Conservation (phyloP, 768 basidiomycete genomes). For the Termitomyces bulborhizus region DNA sequence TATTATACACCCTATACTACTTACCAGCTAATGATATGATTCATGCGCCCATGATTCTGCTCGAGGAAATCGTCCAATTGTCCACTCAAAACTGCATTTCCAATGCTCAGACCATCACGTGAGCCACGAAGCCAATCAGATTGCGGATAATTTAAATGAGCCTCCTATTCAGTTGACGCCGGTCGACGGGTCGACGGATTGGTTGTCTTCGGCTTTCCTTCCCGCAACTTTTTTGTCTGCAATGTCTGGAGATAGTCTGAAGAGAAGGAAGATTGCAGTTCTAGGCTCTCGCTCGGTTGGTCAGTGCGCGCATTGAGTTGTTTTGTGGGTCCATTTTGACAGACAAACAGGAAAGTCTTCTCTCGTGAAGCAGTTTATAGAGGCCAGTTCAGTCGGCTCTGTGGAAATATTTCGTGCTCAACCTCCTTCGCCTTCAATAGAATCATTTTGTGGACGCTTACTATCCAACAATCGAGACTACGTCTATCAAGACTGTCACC, state of each 20-base stretch:
- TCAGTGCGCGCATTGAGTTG: conserved; percentile 29
- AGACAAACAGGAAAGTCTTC: conserved; percentile 81
- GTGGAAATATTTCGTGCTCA: not conserved
- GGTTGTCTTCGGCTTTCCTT: conserved; percentile 8
- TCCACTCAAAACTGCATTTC: no score
- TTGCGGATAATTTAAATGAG: not conserved
- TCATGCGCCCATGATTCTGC: not conserved
- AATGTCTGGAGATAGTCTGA: conserved; percentile 36
- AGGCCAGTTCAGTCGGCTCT: conserved; percentile 28
- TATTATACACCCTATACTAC: not conserved
- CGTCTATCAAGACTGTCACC: conserved; percentile 77
- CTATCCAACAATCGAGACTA: conserved; percentile 93
- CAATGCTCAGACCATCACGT: conserved; percentile 3
- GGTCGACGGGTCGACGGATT: not conserved
- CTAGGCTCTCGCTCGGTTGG: conserved; percentile 89
- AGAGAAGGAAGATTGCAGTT: conserved; percentile 86
- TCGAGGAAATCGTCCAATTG: not conserved
- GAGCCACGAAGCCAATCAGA: conserved; percentile 10
- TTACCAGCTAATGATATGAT: not conserved
- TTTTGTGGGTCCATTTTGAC: not conserved
- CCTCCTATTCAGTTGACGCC: conserved; percentile 8
- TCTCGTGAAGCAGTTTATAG: conserved; percentile 89
- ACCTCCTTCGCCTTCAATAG: conserved; percentile 16
- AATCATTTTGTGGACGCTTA: conserved; percentile 88
- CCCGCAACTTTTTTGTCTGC: conserved; percentile 2